Evolutionary conservation across 2,329 filamentous ascomycete genomes (phyloP), one percentile per base, ranked within the genome.

Genomic region (Diaporthe longicolla): DNA sequence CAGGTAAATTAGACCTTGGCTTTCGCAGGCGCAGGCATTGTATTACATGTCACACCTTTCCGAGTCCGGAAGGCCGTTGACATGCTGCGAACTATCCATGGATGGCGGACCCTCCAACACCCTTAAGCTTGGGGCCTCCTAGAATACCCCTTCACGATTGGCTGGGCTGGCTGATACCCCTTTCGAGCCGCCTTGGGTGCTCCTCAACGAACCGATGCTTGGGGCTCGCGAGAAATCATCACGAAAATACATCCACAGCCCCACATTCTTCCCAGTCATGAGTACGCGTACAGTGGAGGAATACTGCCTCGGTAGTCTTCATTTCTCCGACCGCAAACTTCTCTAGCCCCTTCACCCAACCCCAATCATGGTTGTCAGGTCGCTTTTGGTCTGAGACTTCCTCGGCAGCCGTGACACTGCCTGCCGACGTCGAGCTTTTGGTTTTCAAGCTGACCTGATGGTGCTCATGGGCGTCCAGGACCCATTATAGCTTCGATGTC

Each of bases 261-360:
- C 58, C 58, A 63, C 58, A 63, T 9, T 8, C 58, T 63, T 63
- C 37, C 58, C 15, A 24, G 58, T 63, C 37, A 17, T 10, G 24
- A 21, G 58, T 63, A 63, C 58, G 58, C 40, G 40, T 63, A 63
- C 58, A 45, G 37, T 11, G 15, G n/a, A 21, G 35, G 35, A 17
- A 11, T 10, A 29, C 29, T 37, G 19, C 8, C 2, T 29, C 40
- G 37, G 37, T 15, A 45, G 6, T 40, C n/a, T 43, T 11, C 8
- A 32, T 15, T 9, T 45, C 15, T 40, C 24, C 15, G 43, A 40
- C 58, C 58, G 6, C 37, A 24, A 17, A 7, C 3, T 45, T 1
- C 6, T 43, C n/a, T 29, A 29, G 8, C 4, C 43, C 24, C 24
- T 1, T 17, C 19, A 4, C 37, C n/a, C 29, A 32, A 32, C 29